Evolutionary conservation across 2,329 filamentous ascomycete species (phyloP).

Genomic region (Keithomyces neogunnii): DNA sequence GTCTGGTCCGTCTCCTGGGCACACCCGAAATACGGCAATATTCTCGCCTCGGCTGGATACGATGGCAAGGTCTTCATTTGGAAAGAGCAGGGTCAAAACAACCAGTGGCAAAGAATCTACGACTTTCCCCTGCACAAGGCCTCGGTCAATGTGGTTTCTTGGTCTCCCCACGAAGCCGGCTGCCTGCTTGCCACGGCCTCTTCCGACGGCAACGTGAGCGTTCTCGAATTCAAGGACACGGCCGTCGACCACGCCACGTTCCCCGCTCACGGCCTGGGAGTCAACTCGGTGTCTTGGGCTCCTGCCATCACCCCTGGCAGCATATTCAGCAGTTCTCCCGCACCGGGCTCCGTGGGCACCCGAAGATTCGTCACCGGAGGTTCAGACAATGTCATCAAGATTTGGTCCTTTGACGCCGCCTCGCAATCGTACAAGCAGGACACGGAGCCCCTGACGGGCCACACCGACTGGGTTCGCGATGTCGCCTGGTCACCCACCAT

Average conservation of each 20-base stretch:
- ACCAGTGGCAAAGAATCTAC: constrained; percentile 77
- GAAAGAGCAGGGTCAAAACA: constrained; percentile 66
- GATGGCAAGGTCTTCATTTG: constrained; percentile 98
- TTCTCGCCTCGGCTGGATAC: constrained; percentile 90
- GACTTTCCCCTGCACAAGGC: constrained; percentile 91
- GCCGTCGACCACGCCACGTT: constrained; percentile 86
- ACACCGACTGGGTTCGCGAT: constrained; percentile 94
- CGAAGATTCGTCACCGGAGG: constrained; percentile 90
- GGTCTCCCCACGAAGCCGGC: constrained; percentile 94
- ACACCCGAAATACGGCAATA: constrained; percentile 97
- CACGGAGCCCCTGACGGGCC: constrained; percentile 61
- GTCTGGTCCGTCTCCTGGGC: constrained; percentile 99
- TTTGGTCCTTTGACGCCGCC: constrained; percentile 75
- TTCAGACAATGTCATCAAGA: constrained; percentile 85
- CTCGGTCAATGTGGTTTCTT: constrained; percentile 91
- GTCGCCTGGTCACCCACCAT: constrained; percentile 96
- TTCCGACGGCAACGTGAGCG: constrained; percentile 85
- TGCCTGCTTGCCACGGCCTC: constrained; percentile 92
- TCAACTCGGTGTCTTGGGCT: constrained; percentile 94
- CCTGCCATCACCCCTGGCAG: constrained; percentile 77
- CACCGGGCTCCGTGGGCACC: constrained; percentile 52
- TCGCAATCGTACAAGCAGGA: constrained; percentile 54
- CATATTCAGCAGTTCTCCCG: constrained; percentile 64
- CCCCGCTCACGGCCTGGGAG: constrained; percentile 84
- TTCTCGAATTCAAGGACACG: constrained; percentile 96